A percentile compares a stretch with the other conserved stretches of the same genome.
Evolutionary conservation across 257 asterid genomes (phyloP).

Genomic region (Henckelia pumila): DNA sequence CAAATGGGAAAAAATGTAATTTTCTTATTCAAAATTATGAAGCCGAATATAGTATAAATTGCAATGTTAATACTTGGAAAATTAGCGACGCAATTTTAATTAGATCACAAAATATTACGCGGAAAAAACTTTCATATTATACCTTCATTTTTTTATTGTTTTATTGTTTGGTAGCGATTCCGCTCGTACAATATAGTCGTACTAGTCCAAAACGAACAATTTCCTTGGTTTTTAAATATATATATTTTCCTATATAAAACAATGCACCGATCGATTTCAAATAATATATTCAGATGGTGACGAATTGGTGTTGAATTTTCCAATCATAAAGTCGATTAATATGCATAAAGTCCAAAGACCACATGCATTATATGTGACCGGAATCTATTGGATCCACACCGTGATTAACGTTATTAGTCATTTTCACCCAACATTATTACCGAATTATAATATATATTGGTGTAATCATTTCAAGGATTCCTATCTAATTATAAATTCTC

Average conservation of each 20-base stretch:
- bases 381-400: constrained; percentile 38
- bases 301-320: neutral
- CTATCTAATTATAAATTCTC: neutral
- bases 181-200: neutral
- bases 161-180: too few relatives aligned
- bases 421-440: constrained; percentile 38
- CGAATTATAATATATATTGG: neutral
- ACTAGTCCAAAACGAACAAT: neutral
- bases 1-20: too few relatives aligned
- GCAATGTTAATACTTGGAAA: too few relatives aligned
- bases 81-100: too few relatives aligned
- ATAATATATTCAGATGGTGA: too few relatives aligned
- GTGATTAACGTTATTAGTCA: constrained; percentile 61
- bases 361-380: constrained; percentile 23
- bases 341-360: constrained; percentile 26
- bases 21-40: too few relatives aligned
- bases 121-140: too few relatives aligned
- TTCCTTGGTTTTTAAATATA: neutral
- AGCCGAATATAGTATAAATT: too few relatives aligned
- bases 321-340: neutral
- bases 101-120: too few relatives aligned
- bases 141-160: too few relatives aligned
- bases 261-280: neutral
- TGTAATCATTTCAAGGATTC: constrained; percentile 20
- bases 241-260: too few relatives aligned